Conservation (phyloP, 345 rosid species). For the Populus ilicifolia region DNA sequence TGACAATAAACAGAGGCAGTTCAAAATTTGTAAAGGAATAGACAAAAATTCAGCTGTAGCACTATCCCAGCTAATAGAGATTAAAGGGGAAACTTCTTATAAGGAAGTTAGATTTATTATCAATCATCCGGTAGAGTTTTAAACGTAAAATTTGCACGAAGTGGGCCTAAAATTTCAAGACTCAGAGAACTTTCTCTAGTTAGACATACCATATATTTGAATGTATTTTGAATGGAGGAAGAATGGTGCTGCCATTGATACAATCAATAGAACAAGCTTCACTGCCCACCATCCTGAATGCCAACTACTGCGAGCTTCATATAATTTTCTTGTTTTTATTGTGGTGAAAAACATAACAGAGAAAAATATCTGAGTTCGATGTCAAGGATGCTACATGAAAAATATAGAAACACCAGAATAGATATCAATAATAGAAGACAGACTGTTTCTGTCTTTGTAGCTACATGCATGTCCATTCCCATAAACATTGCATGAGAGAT, state of each 20-base stretch:
- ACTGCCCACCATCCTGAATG: constrained; percentile 68
- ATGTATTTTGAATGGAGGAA: constrained; percentile 58
- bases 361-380: constrained; percentile 62
- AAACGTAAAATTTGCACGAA: background rate
- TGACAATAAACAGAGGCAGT: background rate
- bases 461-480: too few species aligned
- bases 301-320: constrained; percentile 52
- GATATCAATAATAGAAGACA: too few species aligned
- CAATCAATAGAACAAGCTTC: constrained; percentile 48
- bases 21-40: background rate
- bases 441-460: too few species aligned
- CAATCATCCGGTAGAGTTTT: background rate
- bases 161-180: constrained; percentile 3
- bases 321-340: constrained; percentile 53
- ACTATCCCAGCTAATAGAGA: background rate
- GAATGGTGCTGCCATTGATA: constrained; percentile 51
- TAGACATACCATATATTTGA: constrained; percentile 60
- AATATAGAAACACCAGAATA: too few species aligned
- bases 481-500: too few species aligned
- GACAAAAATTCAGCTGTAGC: background rate
- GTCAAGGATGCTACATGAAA: constrained; percentile 35
- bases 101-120: too few species aligned
- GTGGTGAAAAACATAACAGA: constrained; percentile 64
- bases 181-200: background rate
- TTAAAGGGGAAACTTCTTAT: too few species aligned